A percentile compares a stretch with the other conserved stretches of the same genome.
phyloP scores from a whole-genome alignment of 2,329 filamentous ascomycete species.

The Boeremia exigua region DNA sequence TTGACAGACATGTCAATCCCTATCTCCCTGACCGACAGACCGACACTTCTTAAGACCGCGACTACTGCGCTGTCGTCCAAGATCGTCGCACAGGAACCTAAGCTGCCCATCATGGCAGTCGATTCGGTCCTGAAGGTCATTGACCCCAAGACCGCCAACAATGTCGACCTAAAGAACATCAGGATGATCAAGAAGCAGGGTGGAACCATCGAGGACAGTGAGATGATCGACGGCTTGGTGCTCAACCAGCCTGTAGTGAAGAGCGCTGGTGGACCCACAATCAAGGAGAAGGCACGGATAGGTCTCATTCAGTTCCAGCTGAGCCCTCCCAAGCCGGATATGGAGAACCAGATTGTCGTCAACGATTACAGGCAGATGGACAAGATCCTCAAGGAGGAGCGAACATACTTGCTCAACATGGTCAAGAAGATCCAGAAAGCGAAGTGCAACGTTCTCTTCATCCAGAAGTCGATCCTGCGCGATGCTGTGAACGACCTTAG shows the following conservation, averaged over 20 bases:
- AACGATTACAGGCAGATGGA: slow-evolving; percentile 99
- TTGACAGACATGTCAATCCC: slow-evolving; percentile 96
- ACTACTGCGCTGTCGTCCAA: slow-evolving; percentile 98
- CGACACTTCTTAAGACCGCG: slow-evolving; percentile 91
- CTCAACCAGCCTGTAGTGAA: slow-evolving; percentile 93
- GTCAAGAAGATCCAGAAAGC: slow-evolving; percentile 99
- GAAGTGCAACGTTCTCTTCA: slow-evolving; percentile 97
- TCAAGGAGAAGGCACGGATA: slow-evolving; percentile 98
- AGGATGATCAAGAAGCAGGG: slow-evolving; percentile 97
- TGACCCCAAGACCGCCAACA: slow-evolving; percentile 92
- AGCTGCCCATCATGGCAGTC: slow-evolving; percentile 96
- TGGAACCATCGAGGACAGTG: slow-evolving; percentile 97
- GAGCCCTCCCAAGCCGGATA: slow-evolving; percentile 97
- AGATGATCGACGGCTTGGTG: slow-evolving; percentile 93
- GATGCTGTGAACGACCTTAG: slow-evolving; percentile 98
- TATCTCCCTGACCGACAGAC: slow-evolving; percentile 84
- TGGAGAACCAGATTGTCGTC: slow-evolving; percentile 99
- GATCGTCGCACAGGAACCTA: slow-evolving; percentile 97
- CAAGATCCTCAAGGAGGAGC: slow-evolving; percentile 99
- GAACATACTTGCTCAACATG: slow-evolving; percentile 96
- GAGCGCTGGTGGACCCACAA: slow-evolving; percentile 84
- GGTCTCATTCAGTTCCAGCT: slow-evolving; percentile 98
- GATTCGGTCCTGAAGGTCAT: slow-evolving; percentile 96
- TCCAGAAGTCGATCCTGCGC: slow-evolving; percentile 97
- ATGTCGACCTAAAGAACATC: slow-evolving; percentile 96